Conservation (phyloP, 2,329 filamentous ascomycete genomes). For the Diaporthe vaccinii region DNA sequence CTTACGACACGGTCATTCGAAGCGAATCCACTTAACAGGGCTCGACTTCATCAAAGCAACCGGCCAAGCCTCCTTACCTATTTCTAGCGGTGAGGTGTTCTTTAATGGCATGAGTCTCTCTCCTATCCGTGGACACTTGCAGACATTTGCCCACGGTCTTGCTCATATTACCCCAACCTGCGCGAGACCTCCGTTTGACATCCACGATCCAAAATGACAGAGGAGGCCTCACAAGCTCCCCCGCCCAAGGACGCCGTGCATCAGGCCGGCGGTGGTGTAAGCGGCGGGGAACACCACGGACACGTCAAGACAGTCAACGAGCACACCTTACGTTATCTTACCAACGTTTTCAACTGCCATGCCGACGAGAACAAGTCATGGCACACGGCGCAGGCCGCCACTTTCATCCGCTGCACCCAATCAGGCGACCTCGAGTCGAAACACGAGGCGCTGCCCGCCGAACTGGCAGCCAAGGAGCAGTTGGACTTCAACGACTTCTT, state of each 20-base stretch:
- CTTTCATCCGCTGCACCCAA: conserved; percentile 64
- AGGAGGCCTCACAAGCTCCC: conserved; percentile 37
- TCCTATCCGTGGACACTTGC: background rate
- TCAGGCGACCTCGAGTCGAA: conserved; percentile 48
- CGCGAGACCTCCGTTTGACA: background rate
- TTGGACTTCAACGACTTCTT: conserved; percentile 65
- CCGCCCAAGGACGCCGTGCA: conserved; percentile 48
- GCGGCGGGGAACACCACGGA: conserved; percentile 54
- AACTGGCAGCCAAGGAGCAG: conserved; percentile 48
- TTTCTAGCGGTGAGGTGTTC: conserved; percentile 28
- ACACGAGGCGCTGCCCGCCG: conserved; percentile 45
- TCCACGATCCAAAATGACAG: conserved; percentile 43
- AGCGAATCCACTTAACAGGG: conserved; percentile 27
- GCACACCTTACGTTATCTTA: conserved; percentile 57
- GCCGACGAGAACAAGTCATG: conserved; percentile 58
- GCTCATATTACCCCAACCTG: conserved; percentile 31
- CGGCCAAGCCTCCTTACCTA: conserved; percentile 22
- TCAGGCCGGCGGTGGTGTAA: conserved; percentile 64
- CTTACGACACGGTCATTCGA: conserved; percentile 31
- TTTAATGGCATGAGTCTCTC: conserved; percentile 13
- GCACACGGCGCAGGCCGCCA: conserved; percentile 58
- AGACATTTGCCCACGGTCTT: background rate
- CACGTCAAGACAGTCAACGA: conserved; percentile 56
- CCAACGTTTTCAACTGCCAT: conserved; percentile 61
- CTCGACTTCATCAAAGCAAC: conserved; percentile 31